Evolutionary conservation across 192 early-diverging fungal genomes (phyloP).

Genomic region (Thamnidium elegans): DNA sequence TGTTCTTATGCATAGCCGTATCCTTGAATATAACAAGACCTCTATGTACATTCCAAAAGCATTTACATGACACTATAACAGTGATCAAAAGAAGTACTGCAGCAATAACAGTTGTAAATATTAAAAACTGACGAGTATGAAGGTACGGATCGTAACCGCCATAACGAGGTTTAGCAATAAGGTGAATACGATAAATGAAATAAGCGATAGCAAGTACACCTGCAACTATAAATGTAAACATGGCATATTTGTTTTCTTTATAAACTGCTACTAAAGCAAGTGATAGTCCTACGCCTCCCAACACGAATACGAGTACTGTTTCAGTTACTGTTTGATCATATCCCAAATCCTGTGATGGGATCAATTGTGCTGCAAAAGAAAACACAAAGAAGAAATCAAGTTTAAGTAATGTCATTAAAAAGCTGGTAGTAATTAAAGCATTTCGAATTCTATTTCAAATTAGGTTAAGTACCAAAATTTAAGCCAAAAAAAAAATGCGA

Average conservation of each 20-base stretch:
- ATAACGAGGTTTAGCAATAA: slow-evolving; percentile 18
- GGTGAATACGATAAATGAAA: slow-evolving; percentile 30
- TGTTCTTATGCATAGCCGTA: background rate
- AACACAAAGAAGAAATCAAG: slow-evolving; percentile 45
- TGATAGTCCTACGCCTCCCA: slow-evolving; percentile 26
- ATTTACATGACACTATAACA: slow-evolving; percentile 15
- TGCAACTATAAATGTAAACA: slow-evolving; percentile 23
- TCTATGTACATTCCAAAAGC: slow-evolving; percentile 11
- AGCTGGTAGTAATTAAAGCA: slow-evolving; percentile 28
- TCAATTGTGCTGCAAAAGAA: slow-evolving; percentile 42
- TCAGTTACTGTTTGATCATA: slow-evolving; percentile 31
- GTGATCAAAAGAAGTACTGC: slow-evolving; percentile 24
- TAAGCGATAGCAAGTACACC: slow-evolving; percentile 22
- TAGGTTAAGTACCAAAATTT: background rate
- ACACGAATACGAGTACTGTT: slow-evolving; percentile 37
- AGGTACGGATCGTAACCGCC: slow-evolving; percentile 34
- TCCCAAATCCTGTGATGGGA: slow-evolving; percentile 37
- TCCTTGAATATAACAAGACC: background rate
- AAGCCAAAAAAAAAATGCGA: background rate
- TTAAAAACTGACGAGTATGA: slow-evolving; percentile 41
- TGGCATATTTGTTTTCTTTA: slow-evolving; percentile 34
- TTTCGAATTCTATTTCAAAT: slow-evolving; percentile 13
- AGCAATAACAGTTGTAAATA: slow-evolving; percentile 34
- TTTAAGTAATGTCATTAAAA: slow-evolving; percentile 44
- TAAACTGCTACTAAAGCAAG: slow-evolving; percentile 32